These are phyloP conservation scores for Clitopilus hobsonii DNA, from an alignment of 768 basidiomycete genomes.

Conservation along the genomic window DNA sequence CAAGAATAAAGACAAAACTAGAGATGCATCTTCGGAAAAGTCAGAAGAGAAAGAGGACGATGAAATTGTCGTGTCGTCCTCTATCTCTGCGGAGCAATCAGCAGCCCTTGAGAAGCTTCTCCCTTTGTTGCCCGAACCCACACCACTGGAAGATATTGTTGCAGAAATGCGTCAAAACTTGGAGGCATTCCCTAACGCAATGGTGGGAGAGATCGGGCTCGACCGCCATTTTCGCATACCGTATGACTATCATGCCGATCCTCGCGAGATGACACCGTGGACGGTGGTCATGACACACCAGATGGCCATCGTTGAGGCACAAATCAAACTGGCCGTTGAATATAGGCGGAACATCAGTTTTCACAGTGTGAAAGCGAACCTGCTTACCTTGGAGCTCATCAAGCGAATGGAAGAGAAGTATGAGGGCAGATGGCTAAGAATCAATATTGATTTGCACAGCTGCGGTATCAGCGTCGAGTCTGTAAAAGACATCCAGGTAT, in stretches of 20 bases:
- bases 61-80: slow-evolving; percentile 10
- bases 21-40: too few species aligned
- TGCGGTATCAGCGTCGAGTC: slow-evolving; percentile 80
- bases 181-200: slow-evolving; percentile 55
- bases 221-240: slow-evolving; percentile 80
- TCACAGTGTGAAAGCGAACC: slow-evolving; percentile 80
- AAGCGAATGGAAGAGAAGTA: slow-evolving; percentile 53
- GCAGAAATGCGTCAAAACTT: slow-evolving; percentile 58
- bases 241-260: slow-evolving; percentile 41
- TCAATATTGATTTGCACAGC: slow-evolving; percentile 88
- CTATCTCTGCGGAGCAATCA: slow-evolving; percentile 20
- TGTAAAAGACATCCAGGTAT: slow-evolving; percentile 68
- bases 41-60: too few species aligned
- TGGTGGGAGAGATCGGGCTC: slow-evolving; percentile 93
- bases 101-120: slow-evolving; percentile 55
- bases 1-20: too few species aligned
- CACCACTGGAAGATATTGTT: slow-evolving; percentile 54
- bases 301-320: slow-evolving; percentile 70
- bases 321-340: slow-evolving; percentile 82
- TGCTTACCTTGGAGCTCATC: slow-evolving; percentile 65
- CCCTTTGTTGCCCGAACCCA: slow-evolving; percentile 67
- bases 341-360: slow-evolving; percentile 74
- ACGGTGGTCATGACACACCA: slow-evolving; percentile 80
- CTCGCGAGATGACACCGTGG: slow-evolving; percentile 69
- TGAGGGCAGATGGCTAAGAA: slow-evolving; percentile 49